Percentiles rank a stretch among this genome's conserved stretches.
Evolutionary conservation across 192 early-diverging fungal species (phyloP).

Genomic region (Physocladia obscura): DNA sequence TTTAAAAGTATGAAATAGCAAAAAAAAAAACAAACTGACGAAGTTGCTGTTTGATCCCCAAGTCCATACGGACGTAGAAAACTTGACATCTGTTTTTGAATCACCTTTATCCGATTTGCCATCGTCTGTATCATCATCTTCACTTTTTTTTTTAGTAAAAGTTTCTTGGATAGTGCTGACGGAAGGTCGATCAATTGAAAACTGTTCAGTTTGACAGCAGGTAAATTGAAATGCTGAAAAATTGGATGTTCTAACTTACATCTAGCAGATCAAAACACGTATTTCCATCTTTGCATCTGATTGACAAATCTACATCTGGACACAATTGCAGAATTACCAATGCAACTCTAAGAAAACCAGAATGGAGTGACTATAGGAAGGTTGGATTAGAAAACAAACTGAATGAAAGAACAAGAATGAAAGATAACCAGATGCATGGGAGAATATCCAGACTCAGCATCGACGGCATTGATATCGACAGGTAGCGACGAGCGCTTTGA

Average conservation of each 20-base stretch:
- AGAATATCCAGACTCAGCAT: constrained; percentile 71
- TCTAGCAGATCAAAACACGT: constrained; percentile 53
- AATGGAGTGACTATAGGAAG: constrained; percentile 48
- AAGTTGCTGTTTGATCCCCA: constrained; percentile 72
- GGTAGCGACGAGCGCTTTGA: not conserved
- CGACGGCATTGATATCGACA: constrained; percentile 60
- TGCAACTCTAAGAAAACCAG: constrained; percentile 59
- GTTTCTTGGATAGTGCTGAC: not conserved
- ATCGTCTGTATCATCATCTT: too few species aligned
- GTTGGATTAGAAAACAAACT: not conserved
- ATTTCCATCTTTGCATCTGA: constrained; percentile 55
- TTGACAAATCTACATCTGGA: constrained; percentile 47
- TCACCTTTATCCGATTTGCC: not conserved
- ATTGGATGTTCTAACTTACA: not conserved
- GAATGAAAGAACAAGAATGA: not conserved
- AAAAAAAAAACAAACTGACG: constrained; percentile 36
- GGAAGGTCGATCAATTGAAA: not conserved
- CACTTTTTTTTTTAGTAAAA: too few species aligned
- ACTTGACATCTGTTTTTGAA: constrained; percentile 5
- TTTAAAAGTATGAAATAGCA: not conserved
- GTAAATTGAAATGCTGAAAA: not conserved
- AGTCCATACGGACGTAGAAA: constrained; percentile 57
- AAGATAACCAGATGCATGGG: too few species aligned
- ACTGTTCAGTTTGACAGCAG: not conserved
- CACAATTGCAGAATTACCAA: constrained; percentile 42